Conservation (phyloP, 345 rosid genomes). For the Acer saccharum region DNA sequence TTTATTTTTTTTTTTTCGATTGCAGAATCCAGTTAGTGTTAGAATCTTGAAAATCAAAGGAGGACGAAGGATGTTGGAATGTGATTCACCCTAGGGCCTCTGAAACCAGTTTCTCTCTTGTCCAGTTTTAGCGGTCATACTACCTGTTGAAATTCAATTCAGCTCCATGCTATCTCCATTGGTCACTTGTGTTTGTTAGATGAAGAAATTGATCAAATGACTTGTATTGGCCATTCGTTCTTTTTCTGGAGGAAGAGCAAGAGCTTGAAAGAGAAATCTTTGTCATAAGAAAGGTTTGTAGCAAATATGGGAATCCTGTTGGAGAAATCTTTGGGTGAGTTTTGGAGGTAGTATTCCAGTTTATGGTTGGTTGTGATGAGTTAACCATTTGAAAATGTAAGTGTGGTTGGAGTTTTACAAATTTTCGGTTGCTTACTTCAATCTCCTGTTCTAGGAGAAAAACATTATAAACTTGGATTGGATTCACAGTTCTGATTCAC, state of each 20-base stretch:
- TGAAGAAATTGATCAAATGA: not conserved
- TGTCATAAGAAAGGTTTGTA: not conserved
- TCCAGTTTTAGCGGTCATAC: not conserved
- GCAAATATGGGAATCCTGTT: not conserved
- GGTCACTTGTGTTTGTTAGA: not conserved
- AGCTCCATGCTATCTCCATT: not conserved
- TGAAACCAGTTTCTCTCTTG: not conserved
- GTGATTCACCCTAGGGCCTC: not conserved
- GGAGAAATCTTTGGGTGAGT: not conserved
- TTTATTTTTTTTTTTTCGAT: not conserved
- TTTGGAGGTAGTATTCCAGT: not conserved
- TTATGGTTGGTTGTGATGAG: conserved; percentile 5
- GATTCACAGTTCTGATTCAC: not conserved
- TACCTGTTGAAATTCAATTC: not conserved
- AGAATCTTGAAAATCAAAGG: not conserved
- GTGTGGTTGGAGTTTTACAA: not conserved
- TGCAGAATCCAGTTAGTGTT: not conserved
- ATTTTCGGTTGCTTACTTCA: too few species aligned
- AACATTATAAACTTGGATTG: not conserved
- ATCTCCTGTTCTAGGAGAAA: not conserved
- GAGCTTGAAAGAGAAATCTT: not conserved
- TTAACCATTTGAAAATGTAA: not conserved
- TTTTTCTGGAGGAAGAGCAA: not conserved
- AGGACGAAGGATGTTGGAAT: not conserved
- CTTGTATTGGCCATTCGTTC: not conserved